Evolutionary conservation across 441 rosid species (phyloP).

Genomic region (Geranium incanum): DNA sequence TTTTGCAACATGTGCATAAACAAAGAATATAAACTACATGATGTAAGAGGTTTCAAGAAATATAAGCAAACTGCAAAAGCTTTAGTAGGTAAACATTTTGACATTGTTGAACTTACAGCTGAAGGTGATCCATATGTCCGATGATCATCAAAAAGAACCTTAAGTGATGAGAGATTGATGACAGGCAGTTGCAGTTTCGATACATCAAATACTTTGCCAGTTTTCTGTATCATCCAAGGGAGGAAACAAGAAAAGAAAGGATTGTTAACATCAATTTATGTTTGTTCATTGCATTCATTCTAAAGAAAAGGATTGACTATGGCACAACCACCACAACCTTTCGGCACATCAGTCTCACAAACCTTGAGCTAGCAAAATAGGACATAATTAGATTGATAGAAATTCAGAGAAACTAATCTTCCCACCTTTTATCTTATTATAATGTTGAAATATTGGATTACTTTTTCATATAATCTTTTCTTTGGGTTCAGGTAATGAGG

Average conservation of each 20-base stretch:
- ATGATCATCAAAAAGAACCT: slow-evolving; percentile 82
- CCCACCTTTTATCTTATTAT: neutral
- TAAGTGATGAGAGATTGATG: slow-evolving; percentile 67
- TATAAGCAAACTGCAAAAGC: slow-evolving; percentile 9
- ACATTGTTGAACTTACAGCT: slow-evolving; percentile 56
- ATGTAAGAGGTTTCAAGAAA: slow-evolving; percentile 5
- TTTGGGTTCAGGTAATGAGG: slow-evolving; percentile 3
- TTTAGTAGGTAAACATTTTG: slow-evolving; percentile 7
- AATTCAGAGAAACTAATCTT: slow-evolving; percentile 4
- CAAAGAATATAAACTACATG: slow-evolving; percentile 3
- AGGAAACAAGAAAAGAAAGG: neutral
- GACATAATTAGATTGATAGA: slow-evolving; percentile 2
- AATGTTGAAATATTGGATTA: neutral
- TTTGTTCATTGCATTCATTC: neutral
- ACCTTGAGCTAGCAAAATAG: slow-evolving; percentile 1
- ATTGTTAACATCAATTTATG: slow-evolving; percentile 3
- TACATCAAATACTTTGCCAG: slow-evolving; percentile 75
- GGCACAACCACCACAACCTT: neutral
- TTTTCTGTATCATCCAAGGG: slow-evolving; percentile 51
- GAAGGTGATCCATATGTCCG: slow-evolving; percentile 83
- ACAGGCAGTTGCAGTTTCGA: slow-evolving; percentile 72
- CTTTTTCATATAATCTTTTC: neutral
- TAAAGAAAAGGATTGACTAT: slow-evolving; percentile 1
- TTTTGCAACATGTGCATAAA: slow-evolving; percentile 7
- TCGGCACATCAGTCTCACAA: neutral